A percentile compares a stretch with the other conserved stretches of the same genome.
These are phyloP conservation scores for Nigrospora sphaerica DNA, from an alignment of 2,329 filamentous ascomycete genomes.

Conservation along the genomic window DNA sequence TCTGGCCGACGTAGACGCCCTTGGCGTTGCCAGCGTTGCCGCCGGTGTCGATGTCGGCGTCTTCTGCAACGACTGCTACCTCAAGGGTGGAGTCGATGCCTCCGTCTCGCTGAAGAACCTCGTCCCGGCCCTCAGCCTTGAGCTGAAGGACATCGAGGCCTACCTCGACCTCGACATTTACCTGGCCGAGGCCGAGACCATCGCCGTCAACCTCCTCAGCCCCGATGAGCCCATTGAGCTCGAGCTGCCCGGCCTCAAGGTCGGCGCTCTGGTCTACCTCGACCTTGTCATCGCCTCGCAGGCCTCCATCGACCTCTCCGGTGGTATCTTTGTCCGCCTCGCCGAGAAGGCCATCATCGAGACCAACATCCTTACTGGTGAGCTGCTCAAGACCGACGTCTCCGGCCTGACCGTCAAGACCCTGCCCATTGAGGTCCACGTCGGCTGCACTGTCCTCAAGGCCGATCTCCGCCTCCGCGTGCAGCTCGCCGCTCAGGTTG, in stretches of 20 bases:
- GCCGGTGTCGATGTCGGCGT: slow-evolving; percentile 22
- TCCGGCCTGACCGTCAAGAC: slow-evolving; percentile 39
- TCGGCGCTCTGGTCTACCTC: slow-evolving; percentile 40
- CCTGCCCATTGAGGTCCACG: slow-evolving; percentile 35
- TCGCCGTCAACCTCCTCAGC: slow-evolving; percentile 42
- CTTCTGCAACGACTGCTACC: slow-evolving; percentile 40
- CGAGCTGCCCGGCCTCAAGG: slow-evolving; percentile 30
- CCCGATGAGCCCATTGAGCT: slow-evolving; percentile 36
- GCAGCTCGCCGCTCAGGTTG: slow-evolving; percentile 32
- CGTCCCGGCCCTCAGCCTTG: slow-evolving; percentile 33
- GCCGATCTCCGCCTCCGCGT: slow-evolving; percentile 44
- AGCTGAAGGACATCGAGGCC: slow-evolving; percentile 42
- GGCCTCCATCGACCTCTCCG: slow-evolving; percentile 42
- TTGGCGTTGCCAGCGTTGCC: slow-evolving; percentile 20
- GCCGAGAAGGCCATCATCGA: slow-evolving; percentile 34
- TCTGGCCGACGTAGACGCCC: slow-evolving; percentile 16
- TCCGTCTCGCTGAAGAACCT: slow-evolving; percentile 33
- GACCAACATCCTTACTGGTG: slow-evolving; percentile 34
- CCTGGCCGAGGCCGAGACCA: slow-evolving; percentile 36
- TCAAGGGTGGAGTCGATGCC: slow-evolving; percentile 39
- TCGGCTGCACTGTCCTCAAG: slow-evolving; percentile 36
- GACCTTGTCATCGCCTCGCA: slow-evolving; percentile 44
- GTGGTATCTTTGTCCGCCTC: slow-evolving; percentile 44
- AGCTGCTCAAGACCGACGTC: slow-evolving; percentile 38
- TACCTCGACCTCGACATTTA: slow-evolving; percentile 42